Conservation (phyloP, 176 grass and related monocot species). For the Rhynchospora tenuis region DNA sequence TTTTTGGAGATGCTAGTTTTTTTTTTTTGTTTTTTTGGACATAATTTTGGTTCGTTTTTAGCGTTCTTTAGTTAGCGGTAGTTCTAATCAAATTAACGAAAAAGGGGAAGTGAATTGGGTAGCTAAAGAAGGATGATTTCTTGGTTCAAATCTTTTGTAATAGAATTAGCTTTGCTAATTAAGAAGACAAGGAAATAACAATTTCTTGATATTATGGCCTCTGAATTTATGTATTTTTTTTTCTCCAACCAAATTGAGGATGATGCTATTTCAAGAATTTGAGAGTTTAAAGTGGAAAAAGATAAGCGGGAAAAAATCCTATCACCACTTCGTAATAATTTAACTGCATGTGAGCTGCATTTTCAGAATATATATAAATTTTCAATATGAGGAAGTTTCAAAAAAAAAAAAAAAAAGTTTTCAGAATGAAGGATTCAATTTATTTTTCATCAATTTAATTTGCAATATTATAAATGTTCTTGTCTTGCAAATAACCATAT, state of each 20-base stretch:
- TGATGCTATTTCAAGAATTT: background rate
- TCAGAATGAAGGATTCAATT: too few relatives aligned
- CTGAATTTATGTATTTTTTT: too few relatives aligned
- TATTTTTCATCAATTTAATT: too few relatives aligned
- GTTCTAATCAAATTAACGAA: background rate
- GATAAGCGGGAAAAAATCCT: background rate
- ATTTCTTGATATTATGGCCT: background rate
- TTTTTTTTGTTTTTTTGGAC: conserved; percentile 9
- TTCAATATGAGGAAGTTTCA: too few relatives aligned
- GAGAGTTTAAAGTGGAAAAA: background rate
- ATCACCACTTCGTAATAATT: background rate
- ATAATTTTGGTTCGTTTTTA: conserved; percentile 18
- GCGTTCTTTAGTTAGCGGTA: background rate
- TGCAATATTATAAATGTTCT: too few relatives aligned
- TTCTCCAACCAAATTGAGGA: background rate
- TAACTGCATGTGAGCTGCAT: too few relatives aligned
- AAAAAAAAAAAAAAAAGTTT: too few relatives aligned
- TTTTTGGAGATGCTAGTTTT: conserved; percentile 9
- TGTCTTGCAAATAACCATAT: too few relatives aligned
- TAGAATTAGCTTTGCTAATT: background rate
- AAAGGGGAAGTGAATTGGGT: background rate
- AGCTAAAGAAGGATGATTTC: background rate
- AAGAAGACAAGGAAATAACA: background rate
- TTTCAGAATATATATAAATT: too few relatives aligned
- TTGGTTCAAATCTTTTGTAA: background rate